A percentile compares a stretch with the other conserved stretches of the same genome.
Evolutionary conservation across 495 filamentous ascomycete species (phyloP).

Genomic region (Clohesyomyces aquaticus): DNA sequence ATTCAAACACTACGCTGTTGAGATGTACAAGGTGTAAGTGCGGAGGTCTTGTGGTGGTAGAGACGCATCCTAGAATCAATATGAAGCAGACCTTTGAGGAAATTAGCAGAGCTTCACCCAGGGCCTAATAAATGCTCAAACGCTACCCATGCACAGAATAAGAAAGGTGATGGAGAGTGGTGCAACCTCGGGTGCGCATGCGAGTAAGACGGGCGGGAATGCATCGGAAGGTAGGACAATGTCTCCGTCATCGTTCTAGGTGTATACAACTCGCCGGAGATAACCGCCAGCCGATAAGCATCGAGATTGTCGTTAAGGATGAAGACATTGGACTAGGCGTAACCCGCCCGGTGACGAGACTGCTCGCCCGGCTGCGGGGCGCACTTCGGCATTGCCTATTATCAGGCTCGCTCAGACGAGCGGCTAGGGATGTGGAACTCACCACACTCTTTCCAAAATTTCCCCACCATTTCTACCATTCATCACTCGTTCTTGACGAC

Average conservation of each 20-base stretch:
- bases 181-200: no score
- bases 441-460: not conserved
- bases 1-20: no score
- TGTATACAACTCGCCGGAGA: not conserved
- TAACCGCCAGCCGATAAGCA: not conserved
- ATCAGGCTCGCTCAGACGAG: no score
- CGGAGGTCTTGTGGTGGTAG: no score
- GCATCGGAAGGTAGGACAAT: not conserved
- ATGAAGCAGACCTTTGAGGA: no score
- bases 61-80: no score
- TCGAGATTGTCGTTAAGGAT: not conserved
- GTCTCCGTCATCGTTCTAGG: not conserved
- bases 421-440: not conserved
- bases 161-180: not conserved
- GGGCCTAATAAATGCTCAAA: no score
- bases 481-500: not conserved
- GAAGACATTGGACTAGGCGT: not conserved
- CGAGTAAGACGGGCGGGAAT: no score
- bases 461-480: not conserved
- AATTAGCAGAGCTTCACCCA: no score
- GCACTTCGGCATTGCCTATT: not conserved
- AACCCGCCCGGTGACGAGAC: not conserved
- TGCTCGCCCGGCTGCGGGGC: no score
- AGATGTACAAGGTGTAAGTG: no score
- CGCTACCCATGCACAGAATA: no score